These are phyloP conservation scores for Plicaturopsis crispa DNA, from an alignment of 768 basidiomycete genomes.

Conservation along the genomic window DNA sequence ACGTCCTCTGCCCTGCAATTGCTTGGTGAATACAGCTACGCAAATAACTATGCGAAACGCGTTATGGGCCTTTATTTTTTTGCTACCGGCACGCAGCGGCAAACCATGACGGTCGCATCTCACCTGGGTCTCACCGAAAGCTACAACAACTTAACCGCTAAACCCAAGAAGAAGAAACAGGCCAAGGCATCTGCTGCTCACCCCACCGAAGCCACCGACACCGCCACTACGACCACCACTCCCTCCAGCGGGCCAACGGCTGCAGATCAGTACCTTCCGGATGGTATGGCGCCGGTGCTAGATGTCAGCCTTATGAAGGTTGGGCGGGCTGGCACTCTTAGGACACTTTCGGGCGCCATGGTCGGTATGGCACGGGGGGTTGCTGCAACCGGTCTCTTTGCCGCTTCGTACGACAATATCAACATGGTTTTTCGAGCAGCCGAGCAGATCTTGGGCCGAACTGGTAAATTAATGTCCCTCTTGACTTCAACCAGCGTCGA, in stretches of 20 bases:
- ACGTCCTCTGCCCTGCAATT: too few species aligned
- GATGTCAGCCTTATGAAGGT: background rate
- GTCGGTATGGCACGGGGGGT: constrained; percentile 3
- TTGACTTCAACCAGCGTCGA: background rate
- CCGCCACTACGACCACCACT: too few species aligned
- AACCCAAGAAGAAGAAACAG: constrained; percentile 1
- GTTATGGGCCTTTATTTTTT: constrained; percentile 7
- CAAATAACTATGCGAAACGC: constrained; percentile 8
- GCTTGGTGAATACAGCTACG: constrained; percentile 1
- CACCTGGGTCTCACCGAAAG: constrained; percentile 12
- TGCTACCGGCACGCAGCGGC: constrained; percentile 16
- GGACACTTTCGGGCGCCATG: constrained; percentile 9
- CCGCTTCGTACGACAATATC: constrained; percentile 20
- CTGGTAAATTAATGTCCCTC: constrained; percentile 4
- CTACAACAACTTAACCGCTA: constrained; percentile 12
- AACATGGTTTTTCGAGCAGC: constrained; percentile 17
- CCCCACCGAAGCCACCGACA: background rate
- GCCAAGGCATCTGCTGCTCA: background rate
- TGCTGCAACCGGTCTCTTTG: constrained; percentile 3
- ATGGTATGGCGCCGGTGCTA: background rate
- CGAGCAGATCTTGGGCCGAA: constrained; percentile 19
- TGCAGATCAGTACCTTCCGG: background rate
- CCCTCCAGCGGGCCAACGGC: too few species aligned
- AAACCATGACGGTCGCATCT: constrained; percentile 14
- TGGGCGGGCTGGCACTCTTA: background rate